phyloP scores from a whole-genome alignment of 306 rosid species.

The Quercus parvula region DNA sequence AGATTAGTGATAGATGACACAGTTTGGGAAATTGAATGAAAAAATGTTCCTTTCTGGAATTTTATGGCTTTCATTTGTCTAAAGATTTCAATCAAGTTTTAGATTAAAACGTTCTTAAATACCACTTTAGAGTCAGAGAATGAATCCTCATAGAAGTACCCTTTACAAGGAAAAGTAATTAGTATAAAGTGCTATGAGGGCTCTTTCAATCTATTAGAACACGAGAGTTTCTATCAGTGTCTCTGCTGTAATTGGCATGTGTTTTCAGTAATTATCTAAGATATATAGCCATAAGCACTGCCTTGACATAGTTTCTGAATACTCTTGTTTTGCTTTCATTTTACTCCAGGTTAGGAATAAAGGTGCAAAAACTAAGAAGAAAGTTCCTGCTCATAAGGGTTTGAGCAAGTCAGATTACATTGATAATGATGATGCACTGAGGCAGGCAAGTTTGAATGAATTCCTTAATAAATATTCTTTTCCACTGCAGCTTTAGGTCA shows the following conservation, averaged over 20 bases:
- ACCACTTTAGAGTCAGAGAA: background rate
- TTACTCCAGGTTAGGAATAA: conserved; percentile 49
- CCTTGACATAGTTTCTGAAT: background rate
- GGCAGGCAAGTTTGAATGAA: conserved; percentile 40
- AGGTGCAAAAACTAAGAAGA: conserved; percentile 38
- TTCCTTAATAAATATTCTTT: background rate
- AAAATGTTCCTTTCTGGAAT: background rate
- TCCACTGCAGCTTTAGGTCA: conserved; percentile 3
- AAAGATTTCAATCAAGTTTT: background rate
- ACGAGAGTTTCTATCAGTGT: background rate
- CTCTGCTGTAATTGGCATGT: background rate
- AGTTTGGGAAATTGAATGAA: background rate
- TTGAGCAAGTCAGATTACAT: conserved; percentile 19
- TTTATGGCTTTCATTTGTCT: background rate
- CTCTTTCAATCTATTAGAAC: background rate
- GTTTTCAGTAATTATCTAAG: background rate
- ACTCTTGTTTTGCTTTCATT: conserved; percentile 2
- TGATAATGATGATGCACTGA: conserved; percentile 69
- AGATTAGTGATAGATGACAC: background rate
- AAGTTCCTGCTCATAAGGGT: conserved; percentile 27
- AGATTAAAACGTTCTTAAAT: background rate
- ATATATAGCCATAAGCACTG: background rate
- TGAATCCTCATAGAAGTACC: background rate
- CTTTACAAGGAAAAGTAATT: background rate
- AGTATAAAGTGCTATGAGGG: background rate